Evolutionary conservation across 176 grass and related monocot genomes (phyloP).

Genomic region (maize (Zea mays)): DNA sequence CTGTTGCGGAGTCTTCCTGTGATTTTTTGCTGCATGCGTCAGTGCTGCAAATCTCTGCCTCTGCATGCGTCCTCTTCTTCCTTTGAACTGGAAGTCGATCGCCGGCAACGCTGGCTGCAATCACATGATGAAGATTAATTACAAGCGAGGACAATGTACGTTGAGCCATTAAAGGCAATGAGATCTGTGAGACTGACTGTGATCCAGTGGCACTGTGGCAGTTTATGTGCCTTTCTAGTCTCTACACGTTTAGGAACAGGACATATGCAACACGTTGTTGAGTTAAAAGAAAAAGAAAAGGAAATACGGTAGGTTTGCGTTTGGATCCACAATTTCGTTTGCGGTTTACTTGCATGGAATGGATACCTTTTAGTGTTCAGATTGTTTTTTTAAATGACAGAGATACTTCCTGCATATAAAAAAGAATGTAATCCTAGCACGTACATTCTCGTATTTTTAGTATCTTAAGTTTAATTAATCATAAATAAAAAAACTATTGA

Average conservation of each 20-base stretch:
- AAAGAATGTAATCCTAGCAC: too few species aligned
- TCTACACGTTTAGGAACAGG: slow-evolving; percentile 11
- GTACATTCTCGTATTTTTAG: too few species aligned
- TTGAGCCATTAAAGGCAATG: not conserved
- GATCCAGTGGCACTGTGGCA: not conserved
- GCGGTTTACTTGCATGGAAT: not conserved
- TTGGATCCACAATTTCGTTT: too few species aligned
- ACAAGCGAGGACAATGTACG: not conserved
- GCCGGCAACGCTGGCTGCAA: not conserved
- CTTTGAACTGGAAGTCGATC: not conserved
- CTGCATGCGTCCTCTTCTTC: not conserved
- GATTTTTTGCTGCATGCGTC: not conserved
- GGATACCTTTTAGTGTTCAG: not conserved
- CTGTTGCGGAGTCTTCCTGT: slow-evolving; percentile 2
- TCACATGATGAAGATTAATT: not conserved
- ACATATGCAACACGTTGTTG: not conserved
- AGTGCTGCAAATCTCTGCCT: not conserved
- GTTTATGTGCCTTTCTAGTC: not conserved
- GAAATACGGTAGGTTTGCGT: too few species aligned
- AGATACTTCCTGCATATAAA: too few species aligned
- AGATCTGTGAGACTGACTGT: not conserved
- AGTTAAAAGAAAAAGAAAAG: too few species aligned
- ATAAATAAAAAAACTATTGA: too few species aligned
- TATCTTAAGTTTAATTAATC: too few species aligned
- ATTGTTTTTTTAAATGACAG: too few species aligned